These are phyloP conservation scores for Venturia carpophila DNA, from an alignment of 2,329 filamentous ascomycete genomes.

Conservation along the genomic window DNA sequence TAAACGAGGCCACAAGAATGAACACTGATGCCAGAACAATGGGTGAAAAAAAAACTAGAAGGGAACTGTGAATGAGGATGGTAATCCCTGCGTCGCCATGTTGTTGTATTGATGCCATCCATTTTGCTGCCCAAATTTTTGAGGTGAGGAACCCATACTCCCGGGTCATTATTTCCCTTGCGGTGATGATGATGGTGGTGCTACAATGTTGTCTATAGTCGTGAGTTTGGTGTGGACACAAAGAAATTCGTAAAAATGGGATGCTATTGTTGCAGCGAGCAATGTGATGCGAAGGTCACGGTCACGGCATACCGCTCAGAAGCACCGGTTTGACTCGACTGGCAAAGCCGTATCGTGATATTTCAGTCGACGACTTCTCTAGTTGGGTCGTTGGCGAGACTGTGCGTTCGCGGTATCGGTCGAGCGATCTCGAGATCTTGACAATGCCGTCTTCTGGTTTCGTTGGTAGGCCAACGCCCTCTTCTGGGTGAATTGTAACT, in stretches of 20 bases:
- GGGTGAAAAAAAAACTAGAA: background rate
- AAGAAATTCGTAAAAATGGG: conserved; percentile 1
- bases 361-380: background rate
- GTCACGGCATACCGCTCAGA: background rate
- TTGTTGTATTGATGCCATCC: conserved; percentile 12
- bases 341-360: background rate
- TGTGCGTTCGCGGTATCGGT: background rate
- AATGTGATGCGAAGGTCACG: background rate
- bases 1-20: background rate
- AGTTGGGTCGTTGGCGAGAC: background rate
- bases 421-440: conserved; percentile 6
- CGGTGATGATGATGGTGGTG: conserved; percentile 6
- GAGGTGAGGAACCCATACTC: background rate
- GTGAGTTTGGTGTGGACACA: conserved; percentile 1
- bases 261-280: conserved; percentile 1
- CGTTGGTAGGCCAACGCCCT: background rate
- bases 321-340: conserved; percentile 1
- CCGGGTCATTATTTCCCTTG: background rate
- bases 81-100: conserved; percentile 7
- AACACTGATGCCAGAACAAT: background rate
- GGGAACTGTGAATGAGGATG: background rate
- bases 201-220: conserved; percentile 12
- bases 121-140: background rate
- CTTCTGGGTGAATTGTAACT: conserved; percentile 11
- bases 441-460: background rate